Percentiles rank a stretch among this genome's conserved stretches.
These are phyloP conservation scores for Flaveria bidentis DNA, from an alignment of 129 eudicot species.

Conservation along the genomic window DNA sequence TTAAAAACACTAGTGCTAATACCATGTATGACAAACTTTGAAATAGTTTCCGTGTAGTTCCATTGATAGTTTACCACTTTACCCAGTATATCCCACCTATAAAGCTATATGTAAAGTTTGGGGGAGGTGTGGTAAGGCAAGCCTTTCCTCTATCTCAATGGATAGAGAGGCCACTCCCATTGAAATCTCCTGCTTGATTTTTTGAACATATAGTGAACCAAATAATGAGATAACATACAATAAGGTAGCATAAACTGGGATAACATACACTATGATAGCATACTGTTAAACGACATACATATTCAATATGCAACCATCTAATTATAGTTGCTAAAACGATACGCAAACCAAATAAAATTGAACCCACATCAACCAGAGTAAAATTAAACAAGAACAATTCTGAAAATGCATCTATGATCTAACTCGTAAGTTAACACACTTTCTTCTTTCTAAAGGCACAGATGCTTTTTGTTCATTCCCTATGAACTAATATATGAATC, in stretches of 20 bases:
- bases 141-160: too few species aligned
- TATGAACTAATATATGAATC: not conserved
- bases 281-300: too few species aligned
- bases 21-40: not conserved
- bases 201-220: too few species aligned
- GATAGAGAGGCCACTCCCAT: too few species aligned
- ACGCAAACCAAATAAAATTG: not conserved
- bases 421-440: not conserved
- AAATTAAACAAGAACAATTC: not conserved
- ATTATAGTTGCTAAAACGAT: not conserved
- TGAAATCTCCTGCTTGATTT: too few species aligned
- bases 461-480: not conserved
- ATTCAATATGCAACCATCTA: too few species aligned
- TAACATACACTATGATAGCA: too few species aligned
- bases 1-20: not conserved
- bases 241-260: too few species aligned
- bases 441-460: conserved; percentile 12
- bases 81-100: too few species aligned
- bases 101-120: too few species aligned
- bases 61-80: not conserved
- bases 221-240: too few species aligned
- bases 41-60: not conserved
- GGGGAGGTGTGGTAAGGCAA: too few species aligned
- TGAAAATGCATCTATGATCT: not conserved
- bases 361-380: not conserved